Conservation (phyloP, 306 rosid species). For the Cucurbita argyrosperma region DNA sequence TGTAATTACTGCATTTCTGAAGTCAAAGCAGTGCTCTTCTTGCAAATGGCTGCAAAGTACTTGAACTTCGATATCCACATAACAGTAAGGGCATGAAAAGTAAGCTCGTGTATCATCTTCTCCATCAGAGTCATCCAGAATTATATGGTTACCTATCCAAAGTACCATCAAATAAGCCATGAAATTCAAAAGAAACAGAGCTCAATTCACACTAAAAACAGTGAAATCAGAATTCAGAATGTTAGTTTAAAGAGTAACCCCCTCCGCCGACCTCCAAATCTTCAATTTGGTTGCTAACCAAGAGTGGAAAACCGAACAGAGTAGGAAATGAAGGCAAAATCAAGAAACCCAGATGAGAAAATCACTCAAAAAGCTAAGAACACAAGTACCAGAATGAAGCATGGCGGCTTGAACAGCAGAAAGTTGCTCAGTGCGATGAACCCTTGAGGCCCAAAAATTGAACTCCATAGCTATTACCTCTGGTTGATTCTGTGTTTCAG, state of each 20-base stretch:
- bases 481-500: not conserved
- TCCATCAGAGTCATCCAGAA: conserved; percentile 40
- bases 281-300: not conserved
- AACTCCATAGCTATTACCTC: conserved; percentile 36
- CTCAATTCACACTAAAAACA: not conserved
- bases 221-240: not conserved
- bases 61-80: conserved; percentile 53
- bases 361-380: not conserved
- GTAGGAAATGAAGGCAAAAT: not conserved
- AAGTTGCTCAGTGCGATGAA: conserved; percentile 35
- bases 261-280: not conserved
- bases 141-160: conserved; percentile 8
- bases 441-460: conserved; percentile 49
- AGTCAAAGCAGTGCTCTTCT: conserved; percentile 71
- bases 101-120: conserved; percentile 39
- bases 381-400: conserved; percentile 53
- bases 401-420: conserved; percentile 51
- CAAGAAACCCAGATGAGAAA: not conserved
- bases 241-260: not conserved
- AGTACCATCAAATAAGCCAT: not conserved
- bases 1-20: conserved; percentile 48
- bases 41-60: conserved; percentile 52
- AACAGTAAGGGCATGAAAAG: conserved; percentile 81
- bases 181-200: not conserved
- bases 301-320: not conserved